Conservation (phyloP, 2,329 filamentous ascomycete species). For the Didymella glomerata region DNA sequence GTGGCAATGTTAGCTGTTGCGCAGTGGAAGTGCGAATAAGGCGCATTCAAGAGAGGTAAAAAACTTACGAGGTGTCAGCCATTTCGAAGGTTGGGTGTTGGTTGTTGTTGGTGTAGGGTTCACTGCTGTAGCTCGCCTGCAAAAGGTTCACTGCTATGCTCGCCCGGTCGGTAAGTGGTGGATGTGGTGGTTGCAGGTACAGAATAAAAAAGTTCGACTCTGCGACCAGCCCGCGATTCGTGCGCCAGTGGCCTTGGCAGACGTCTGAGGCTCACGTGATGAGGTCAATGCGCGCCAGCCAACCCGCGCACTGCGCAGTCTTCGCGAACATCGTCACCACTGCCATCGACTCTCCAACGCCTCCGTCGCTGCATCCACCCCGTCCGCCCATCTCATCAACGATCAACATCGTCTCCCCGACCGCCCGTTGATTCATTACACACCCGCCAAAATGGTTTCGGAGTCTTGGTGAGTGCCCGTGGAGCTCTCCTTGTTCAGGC, state of each 20-base stretch:
- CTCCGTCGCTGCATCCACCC: slow-evolving; percentile 40
- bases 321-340: slow-evolving; percentile 50
- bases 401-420: slow-evolving; percentile 35
- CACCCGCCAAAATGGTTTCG: slow-evolving; percentile 71
- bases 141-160: slow-evolving; percentile 46
- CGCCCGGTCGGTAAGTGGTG: slow-evolving; percentile 32
- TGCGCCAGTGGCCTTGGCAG: slow-evolving; percentile 9
- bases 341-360: slow-evolving; percentile 39
- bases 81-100: slow-evolving; percentile 24
- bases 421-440: slow-evolving; percentile 30
- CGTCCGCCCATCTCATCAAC: slow-evolving; percentile 42
- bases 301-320: slow-evolving; percentile 23
- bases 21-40: background rate
- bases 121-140: slow-evolving; percentile 49
- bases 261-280: slow-evolving; percentile 22
- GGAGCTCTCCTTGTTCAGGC: slow-evolving; percentile 40
- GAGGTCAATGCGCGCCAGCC: slow-evolving; percentile 4
- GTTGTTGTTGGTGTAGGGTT: slow-evolving; percentile 32
- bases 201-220: slow-evolving; percentile 15
- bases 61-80: slow-evolving; percentile 35
- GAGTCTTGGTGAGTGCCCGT: slow-evolving; percentile 78
- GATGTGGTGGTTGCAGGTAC: slow-evolving; percentile 18
- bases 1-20: background rate
- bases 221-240: background rate
- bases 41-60: background rate